Percentiles rank a stretch among this genome's conserved stretches.
Conservation (phyloP, 768 basidiomycete species). For the Ephemerocybe angulata region DNA sequence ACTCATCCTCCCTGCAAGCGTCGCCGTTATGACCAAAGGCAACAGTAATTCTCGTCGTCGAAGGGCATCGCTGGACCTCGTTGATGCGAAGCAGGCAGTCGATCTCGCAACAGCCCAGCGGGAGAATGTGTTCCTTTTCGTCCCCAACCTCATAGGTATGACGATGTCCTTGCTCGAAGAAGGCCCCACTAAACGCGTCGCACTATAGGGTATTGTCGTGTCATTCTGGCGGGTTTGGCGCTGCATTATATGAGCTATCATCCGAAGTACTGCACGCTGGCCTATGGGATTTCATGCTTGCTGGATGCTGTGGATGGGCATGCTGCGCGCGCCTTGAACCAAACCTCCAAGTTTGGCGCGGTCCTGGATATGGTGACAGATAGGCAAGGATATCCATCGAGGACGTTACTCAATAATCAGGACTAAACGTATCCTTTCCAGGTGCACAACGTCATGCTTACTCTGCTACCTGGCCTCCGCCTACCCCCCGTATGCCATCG, state of each 20-base stretch:
- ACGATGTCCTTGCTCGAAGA: background rate
- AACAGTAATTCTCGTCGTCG: slow-evolving; percentile 33
- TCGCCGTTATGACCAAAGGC: slow-evolving; percentile 29
- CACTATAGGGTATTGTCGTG: slow-evolving; percentile 75
- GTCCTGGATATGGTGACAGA: slow-evolving; percentile 99
- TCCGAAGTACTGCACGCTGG: slow-evolving; percentile 85
- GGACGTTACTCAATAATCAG: slow-evolving; percentile 1
- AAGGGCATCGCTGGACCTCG: slow-evolving; percentile 59
- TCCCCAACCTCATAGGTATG: slow-evolving; percentile 94
- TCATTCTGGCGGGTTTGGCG: slow-evolving; percentile 85
- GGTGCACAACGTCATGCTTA: slow-evolving; percentile 94
- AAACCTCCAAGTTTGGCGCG: slow-evolving; percentile 95
- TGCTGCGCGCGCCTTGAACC: slow-evolving; percentile 81
- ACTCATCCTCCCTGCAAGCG: slow-evolving; percentile 3
- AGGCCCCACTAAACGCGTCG: slow-evolving; percentile 9
- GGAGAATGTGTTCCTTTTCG: slow-evolving; percentile 96
- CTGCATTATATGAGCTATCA: slow-evolving; percentile 94
- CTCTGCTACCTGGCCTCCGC: slow-evolving; percentile 90
- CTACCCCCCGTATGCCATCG: slow-evolving; percentile 79
- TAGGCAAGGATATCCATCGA: slow-evolving; percentile 53
- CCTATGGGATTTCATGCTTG: slow-evolving; percentile 87
- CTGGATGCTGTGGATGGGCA: slow-evolving; percentile 95
- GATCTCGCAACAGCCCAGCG: slow-evolving; percentile 83
- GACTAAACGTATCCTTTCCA: slow-evolving; percentile 26
- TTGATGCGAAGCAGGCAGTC: slow-evolving; percentile 82